Evolutionary conservation across 345 rosid species (phyloP).

Genomic region (Melaleuca alternifolia): DNA sequence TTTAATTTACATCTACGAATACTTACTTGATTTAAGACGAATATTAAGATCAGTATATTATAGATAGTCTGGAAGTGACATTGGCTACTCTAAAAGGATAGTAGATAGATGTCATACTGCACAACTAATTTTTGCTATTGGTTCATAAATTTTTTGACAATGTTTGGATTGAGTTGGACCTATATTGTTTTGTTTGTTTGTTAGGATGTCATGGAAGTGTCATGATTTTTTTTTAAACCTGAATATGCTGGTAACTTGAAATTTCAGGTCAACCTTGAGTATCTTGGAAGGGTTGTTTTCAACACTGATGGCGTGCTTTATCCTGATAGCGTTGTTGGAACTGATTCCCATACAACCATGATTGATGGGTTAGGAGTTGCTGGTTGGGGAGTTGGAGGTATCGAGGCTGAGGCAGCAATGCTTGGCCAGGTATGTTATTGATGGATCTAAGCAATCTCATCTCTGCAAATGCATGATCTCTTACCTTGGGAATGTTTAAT

Average conservation of each 20-base stretch:
- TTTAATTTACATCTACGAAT: not conserved
- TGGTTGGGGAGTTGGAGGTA: slow-evolving; percentile 99
- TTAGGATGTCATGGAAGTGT: not conserved
- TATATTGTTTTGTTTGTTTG: not conserved
- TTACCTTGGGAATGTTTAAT: not conserved
- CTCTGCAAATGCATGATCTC: not conserved
- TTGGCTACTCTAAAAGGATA: not conserved
- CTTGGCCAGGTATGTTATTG: slow-evolving; percentile 75
- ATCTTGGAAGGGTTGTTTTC: slow-evolving; percentile 96
- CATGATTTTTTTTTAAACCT: not conserved
- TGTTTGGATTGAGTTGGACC: not conserved
- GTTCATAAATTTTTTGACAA: not conserved
- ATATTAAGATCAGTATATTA: not conserved
- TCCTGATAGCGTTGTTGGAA: slow-evolving; percentile 98
- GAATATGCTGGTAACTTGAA: slow-evolving; percentile 1
- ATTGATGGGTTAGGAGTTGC: slow-evolving; percentile 99
- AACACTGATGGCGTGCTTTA: slow-evolving; percentile 64
- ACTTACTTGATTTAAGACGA: not conserved
- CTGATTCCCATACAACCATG: slow-evolving; percentile 99
- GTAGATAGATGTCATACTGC: not conserved
- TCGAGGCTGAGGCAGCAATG: slow-evolving; percentile 98
- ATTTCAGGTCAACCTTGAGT: slow-evolving; percentile 92
- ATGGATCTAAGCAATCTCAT: not conserved
- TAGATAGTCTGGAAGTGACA: not conserved
- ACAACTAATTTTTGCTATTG: not conserved